Conservation (phyloP, 148 eudicot species). For the Silene uniflora region DNA sequence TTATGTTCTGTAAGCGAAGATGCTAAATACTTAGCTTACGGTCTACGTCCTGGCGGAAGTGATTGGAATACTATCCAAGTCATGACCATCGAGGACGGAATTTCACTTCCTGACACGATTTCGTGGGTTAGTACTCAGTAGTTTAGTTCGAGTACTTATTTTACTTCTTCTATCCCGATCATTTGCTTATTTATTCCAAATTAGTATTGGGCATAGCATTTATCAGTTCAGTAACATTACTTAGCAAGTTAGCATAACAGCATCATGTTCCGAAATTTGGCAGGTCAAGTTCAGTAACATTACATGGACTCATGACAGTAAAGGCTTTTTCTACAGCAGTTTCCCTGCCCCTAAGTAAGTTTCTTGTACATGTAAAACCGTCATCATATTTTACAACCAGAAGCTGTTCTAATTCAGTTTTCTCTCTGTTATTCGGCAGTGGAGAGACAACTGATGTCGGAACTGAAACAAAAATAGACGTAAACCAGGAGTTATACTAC, state of each 20-base stretch:
- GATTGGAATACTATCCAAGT: conserved; percentile 90
- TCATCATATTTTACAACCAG: not conserved
- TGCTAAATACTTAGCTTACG: conserved; percentile 78
- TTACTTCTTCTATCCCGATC: no score
- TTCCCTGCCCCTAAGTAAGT: conserved; percentile 79
- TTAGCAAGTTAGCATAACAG: not conserved
- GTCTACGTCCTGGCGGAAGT: conserved; percentile 79
- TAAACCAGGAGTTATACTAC: conserved; percentile 69
- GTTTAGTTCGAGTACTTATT: no score
- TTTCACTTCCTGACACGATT: conserved; percentile 48
- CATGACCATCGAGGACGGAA: conserved; percentile 43
- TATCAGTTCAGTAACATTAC: not conserved
- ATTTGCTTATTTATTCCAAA: no score
- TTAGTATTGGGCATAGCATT: no score
- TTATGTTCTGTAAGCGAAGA: conserved; percentile 63
- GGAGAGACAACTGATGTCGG: conserved; percentile 64
- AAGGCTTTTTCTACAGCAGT: conserved; percentile 89
- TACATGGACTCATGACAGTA: conserved; percentile 88
- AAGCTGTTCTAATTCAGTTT: not conserved
- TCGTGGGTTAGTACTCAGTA: conserved; percentile 57
- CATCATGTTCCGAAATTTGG: conserved; percentile 4
- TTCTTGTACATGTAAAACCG: not conserved
- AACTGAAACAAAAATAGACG: conserved; percentile 66
- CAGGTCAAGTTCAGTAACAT: conserved; percentile 91
- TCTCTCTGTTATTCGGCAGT: conserved; percentile 11